A percentile compares a stretch with the other conserved stretches of the same genome.
Evolutionary conservation across 2,329 filamentous ascomycete species (phyloP).

Genomic region (Blumeriella jaapii): DNA sequence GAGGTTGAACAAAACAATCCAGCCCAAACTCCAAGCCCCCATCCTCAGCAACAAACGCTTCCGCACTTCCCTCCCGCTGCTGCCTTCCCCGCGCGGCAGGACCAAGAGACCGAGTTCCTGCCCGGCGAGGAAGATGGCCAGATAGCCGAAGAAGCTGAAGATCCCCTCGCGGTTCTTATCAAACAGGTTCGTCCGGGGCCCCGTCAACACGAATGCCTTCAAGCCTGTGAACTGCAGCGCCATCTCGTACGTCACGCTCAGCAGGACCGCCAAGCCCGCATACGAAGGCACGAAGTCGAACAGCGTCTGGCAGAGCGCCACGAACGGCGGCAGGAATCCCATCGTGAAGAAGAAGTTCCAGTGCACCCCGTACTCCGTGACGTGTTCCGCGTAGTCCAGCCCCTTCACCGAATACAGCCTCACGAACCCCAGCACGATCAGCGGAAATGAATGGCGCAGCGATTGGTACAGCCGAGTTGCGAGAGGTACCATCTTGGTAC

Average conservation of each 20-base stretch:
- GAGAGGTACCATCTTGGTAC: conserved; percentile 36
- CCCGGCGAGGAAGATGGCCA: conserved; percentile 87
- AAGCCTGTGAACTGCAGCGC: conserved; percentile 66
- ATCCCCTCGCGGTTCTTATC: conserved; percentile 90
- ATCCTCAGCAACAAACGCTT: conserved; percentile 52
- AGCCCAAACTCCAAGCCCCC: conserved; percentile 51
- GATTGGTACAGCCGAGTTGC: conserved; percentile 50
- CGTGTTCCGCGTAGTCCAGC: conserved; percentile 91
- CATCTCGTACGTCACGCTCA: conserved; percentile 62
- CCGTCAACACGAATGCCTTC: conserved; percentile 72
- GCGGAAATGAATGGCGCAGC: conserved; percentile 68
- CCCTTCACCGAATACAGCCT: conserved; percentile 85
- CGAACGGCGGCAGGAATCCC: conserved; percentile 76
- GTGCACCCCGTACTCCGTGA: conserved; percentile 94
- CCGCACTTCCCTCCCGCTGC: conserved; percentile 36
- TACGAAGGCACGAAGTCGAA: conserved; percentile 65
- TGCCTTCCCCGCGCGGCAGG: conserved; percentile 47
- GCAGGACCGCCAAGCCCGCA: conserved; percentile 57
- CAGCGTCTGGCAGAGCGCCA: conserved; percentile 68
- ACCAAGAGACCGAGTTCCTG: conserved; percentile 73
- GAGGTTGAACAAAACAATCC: conserved; percentile 59
- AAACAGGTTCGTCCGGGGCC: conserved; percentile 65
- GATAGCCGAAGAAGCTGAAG: conserved; percentile 89
- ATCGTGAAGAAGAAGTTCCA: conserved; percentile 99
- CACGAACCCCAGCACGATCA: conserved; percentile 68